Evolutionary conservation across 192 early-diverging fungal species (phyloP), one percentile per base, ranked within the genome.

Genomic region (Backusella psychrophila): DNA sequence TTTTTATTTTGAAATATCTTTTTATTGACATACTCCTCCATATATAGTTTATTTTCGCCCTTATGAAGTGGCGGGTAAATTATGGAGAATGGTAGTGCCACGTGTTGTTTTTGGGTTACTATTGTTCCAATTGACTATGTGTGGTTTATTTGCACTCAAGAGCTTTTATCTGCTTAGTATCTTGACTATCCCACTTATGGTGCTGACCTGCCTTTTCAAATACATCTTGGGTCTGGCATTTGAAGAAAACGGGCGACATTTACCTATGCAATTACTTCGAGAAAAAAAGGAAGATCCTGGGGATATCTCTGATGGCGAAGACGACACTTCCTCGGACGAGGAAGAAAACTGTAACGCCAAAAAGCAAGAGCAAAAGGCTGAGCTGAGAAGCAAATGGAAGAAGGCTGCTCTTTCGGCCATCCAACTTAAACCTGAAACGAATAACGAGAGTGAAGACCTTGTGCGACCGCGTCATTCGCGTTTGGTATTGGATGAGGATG

Each of bases 51-150:
- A 90, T 44, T 93, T 92, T 65, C 85, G 88, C 15, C 90, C 91
- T 19, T 91, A 90, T 49, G 91, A 92, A 82, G 85, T 91, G 5
- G 84, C 86, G 36, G 93, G 93, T 35, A 78, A 84, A 75, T 82
- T 84, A n/a, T 94, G 93, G 93, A 90, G 89, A 15, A 86, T 87
- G 71, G 87, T 91, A 8, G 90, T 92, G 31, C 89, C 88, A 34
- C 83, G 92, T 19, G 83, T 94, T 52, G 87, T 89, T 8, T 41
- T 89, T 29, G 85, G 89, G 0, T 76, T 94, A 70, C 73, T 90
- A 52, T 84, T 93, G 35, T 92, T 89, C 77, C 92, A 93, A 76
- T 72, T 87, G 44, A 88, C 91, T 4, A 91, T 92, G 83, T 67
- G 88, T 6, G 89, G 90, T 2, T 79, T 91, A 2, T 88, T 94